Conservation (phyloP, 768 basidiomycete genomes). For the Rhodotorula sphaerocarpa region DNA sequence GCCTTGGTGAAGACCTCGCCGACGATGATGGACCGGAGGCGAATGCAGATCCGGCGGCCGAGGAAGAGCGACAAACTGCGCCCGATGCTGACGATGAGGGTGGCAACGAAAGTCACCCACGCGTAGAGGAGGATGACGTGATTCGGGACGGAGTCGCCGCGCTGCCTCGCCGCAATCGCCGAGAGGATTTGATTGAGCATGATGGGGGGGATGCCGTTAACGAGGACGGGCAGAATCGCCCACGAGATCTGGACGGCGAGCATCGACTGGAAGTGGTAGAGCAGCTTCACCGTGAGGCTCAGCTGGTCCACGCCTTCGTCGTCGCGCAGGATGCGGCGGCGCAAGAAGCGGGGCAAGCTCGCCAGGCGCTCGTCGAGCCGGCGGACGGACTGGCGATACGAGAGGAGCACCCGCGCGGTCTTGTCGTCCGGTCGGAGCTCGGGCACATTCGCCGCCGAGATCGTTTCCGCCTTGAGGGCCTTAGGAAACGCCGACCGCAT, state of each 20-base stretch:
- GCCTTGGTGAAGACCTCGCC: slow-evolving; percentile 46
- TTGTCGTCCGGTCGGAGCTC: slow-evolving; percentile 41
- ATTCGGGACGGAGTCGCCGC: slow-evolving; percentile 37
- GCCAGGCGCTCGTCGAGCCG: slow-evolving; percentile 6
- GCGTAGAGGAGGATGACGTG: slow-evolving; percentile 46
- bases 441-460: slow-evolving; percentile 28
- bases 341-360: not conserved
- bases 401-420: slow-evolving; percentile 38
- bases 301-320: slow-evolving; percentile 5
- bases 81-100: slow-evolving; percentile 38
- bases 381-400: slow-evolving; percentile 33
- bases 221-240: slow-evolving; percentile 39
- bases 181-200: slow-evolving; percentile 44
- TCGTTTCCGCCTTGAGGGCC: not conserved
- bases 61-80: slow-evolving; percentile 43
- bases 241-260: slow-evolving; percentile 27
- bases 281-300: slow-evolving; percentile 12
- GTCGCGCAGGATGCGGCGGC: not conserved
- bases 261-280: slow-evolving; percentile 15
- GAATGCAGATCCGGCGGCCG: slow-evolving; percentile 43
- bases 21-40: slow-evolving; percentile 42
- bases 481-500: slow-evolving; percentile 14
- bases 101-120: slow-evolving; percentile 43
- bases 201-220: slow-evolving; percentile 44
- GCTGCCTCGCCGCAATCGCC: slow-evolving; percentile 42